Percentiles rank a stretch among this genome's conserved stretches.
Evolutionary conservation across 2,329 filamentous ascomycete genomes (phyloP).

Genomic region (Stromatinia cepivora): DNA sequence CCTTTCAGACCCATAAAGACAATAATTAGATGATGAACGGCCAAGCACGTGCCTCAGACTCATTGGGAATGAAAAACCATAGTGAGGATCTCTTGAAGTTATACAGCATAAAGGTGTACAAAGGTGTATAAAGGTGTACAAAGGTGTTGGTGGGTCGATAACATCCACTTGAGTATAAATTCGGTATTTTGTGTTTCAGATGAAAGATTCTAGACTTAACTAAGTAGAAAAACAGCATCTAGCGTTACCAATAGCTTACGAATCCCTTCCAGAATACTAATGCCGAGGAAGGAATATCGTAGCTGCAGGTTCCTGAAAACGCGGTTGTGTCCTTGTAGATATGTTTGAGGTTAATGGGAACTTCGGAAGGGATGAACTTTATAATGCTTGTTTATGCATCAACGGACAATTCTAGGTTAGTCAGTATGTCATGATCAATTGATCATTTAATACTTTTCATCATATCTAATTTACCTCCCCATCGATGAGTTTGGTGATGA

Average conservation of each 20-base stretch:
- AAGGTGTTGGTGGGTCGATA: not conserved
- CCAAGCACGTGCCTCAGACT: not conserved
- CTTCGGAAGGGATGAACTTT: not conserved
- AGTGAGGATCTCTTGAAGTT: not conserved
- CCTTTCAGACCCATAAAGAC: not conserved
- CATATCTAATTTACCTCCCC: not conserved
- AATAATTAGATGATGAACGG: not conserved
- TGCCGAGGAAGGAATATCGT: not conserved
- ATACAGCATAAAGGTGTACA: not conserved
- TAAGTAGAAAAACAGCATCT: not conserved
- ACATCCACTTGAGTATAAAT: not conserved
- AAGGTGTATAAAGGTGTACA: not conserved
- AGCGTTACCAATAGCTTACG: not conserved
- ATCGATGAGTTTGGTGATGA: not conserved
- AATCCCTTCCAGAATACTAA: not conserved
- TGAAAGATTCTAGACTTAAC: not conserved
- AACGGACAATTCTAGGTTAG: too few species aligned
- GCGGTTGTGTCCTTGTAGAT: not conserved
- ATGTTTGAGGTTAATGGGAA: not conserved
- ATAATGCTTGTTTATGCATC: not conserved
- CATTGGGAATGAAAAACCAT: not conserved
- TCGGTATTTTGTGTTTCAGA: conserved; percentile 10
- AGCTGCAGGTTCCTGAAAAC: not conserved
- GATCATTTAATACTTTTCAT: not conserved
- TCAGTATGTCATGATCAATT: not conserved